Evolutionary conservation across 805 yeast species (phyloP).

Genomic region (Candida tammaniensis): DNA sequence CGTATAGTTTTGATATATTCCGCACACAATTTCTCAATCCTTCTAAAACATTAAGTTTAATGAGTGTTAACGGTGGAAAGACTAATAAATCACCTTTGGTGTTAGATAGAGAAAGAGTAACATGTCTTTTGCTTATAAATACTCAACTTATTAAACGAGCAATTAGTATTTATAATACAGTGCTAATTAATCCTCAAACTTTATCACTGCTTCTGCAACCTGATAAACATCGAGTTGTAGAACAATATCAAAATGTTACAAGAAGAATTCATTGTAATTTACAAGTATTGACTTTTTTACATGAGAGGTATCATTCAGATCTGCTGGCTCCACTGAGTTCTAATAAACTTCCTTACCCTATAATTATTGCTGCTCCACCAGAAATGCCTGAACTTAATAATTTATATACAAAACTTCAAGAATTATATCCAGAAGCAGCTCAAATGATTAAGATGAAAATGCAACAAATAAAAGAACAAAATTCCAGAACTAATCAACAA

Average conservation of each 20-base stretch:
- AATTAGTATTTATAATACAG: constrained; percentile 30
- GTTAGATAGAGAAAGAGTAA: constrained; percentile 36
- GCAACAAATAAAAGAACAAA: constrained; percentile 29
- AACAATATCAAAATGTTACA: constrained; percentile 39
- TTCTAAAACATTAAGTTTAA: not conserved
- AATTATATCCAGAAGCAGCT: constrained; percentile 54
- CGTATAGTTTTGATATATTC: not conserved
- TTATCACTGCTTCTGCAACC: constrained; percentile 31
- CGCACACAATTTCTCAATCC: not conserved
- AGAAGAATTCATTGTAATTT: constrained; percentile 42
- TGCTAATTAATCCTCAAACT: constrained; percentile 34
- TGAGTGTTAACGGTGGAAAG: too few species aligned
- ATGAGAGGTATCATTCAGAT: constrained; percentile 35
- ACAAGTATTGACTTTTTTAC: constrained; percentile 35
- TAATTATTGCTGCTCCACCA: constrained; percentile 51
- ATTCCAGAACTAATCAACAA: constrained; percentile 6
- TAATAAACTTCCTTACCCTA: constrained; percentile 40
- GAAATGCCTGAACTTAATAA: constrained; percentile 53
- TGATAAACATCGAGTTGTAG: constrained; percentile 29
- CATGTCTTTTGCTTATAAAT: constrained; percentile 40
- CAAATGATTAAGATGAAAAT: constrained; percentile 39
- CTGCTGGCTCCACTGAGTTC: constrained; percentile 23
- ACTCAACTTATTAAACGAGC: constrained; percentile 43
- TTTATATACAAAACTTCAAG: constrained; percentile 45
- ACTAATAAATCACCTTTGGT: constrained; percentile 5